Base-by-base conservation (phyloP, 2,329 filamentous ascomycete species). In the Pseudocercospora cruenta region DNA sequence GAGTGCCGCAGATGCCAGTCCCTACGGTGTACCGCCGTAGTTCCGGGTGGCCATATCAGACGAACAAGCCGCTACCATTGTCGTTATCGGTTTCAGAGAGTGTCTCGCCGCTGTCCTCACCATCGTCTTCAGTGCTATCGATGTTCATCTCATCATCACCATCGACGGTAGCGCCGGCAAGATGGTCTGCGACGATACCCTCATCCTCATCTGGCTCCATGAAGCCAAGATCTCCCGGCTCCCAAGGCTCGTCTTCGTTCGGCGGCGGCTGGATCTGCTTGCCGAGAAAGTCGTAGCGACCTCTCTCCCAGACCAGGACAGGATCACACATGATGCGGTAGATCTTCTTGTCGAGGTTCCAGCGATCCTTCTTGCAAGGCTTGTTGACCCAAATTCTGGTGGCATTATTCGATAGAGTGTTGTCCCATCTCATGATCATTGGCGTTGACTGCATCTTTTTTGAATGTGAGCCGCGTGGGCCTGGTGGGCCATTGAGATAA, bases 231-330 rank as follows among this genome's bases (percentile, higher is more conserved):
- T 57, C 53, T 12, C 36, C 62, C 4, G 47, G 53, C 21, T 43
- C 62, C 24, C 55, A 53, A 1, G 33, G 36, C 4, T n/a, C 16
- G 9, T 43, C 36, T 4, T 33, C 33, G 4, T 49, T 33, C 4
- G 63, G 63, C 26, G 43, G 14, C 0, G 63, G 63, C 12, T 65
- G 63, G 7, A 65, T 65, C 1, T 54, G 3, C 49, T 47, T 61
- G 36, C 51, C 26, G 26, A 45, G 58, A 36, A 65, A 65, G 22
- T 65, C 21, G 6, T 61, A 14, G n/a, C 31, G 2, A 5, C 58
- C 58, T 4, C 47, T 61, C 2, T 36, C 24, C 63, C 58, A 55
- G 21, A 28, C 54, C 16, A 65, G 60, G 16, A 55, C 54, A 0
- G 63, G 58, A 31, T 65, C 63, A 6, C 10, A 10, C 1, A n/a